Percentiles rank a stretch among this genome's conserved stretches.
Evolutionary conservation across 192 early-diverging fungal genomes (phyloP).

Genomic region (Linnemannia zychae): DNA sequence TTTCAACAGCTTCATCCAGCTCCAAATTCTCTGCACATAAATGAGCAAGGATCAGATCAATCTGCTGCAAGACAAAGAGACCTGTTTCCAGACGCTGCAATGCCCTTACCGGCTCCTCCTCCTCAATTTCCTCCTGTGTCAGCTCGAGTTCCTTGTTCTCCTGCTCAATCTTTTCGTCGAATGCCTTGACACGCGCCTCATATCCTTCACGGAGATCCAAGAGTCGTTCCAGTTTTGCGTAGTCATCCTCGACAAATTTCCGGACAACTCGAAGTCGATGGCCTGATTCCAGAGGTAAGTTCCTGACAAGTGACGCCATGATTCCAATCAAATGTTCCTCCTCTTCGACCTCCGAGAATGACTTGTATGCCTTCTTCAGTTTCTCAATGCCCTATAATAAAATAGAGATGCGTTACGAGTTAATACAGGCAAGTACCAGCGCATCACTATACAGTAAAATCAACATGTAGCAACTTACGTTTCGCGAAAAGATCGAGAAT

Average conservation of each 20-base stretch:
- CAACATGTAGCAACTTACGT: slow-evolving; percentile 45
- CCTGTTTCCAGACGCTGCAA: slow-evolving; percentile 84
- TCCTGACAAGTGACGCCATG: slow-evolving; percentile 82
- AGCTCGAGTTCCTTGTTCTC: slow-evolving; percentile 58
- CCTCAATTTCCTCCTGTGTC: slow-evolving; percentile 67
- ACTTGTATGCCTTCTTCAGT: slow-evolving; percentile 84
- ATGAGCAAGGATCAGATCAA: slow-evolving; percentile 78
- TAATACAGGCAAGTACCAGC: neutral
- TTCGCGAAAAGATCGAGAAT: slow-evolving; percentile 88
- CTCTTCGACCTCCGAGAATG: slow-evolving; percentile 83
- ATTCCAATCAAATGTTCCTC: slow-evolving; percentile 92
- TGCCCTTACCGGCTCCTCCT: slow-evolving; percentile 73
- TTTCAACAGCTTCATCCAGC: slow-evolving; percentile 24
- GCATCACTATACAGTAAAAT: neutral
- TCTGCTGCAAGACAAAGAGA: slow-evolving; percentile 83
- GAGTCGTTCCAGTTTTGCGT: slow-evolving; percentile 86
- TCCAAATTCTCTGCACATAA: slow-evolving; percentile 67
- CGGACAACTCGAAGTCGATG: slow-evolving; percentile 78
- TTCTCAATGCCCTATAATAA: slow-evolving; percentile 72
- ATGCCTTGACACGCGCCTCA: slow-evolving; percentile 68
- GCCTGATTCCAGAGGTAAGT: slow-evolving; percentile 69
- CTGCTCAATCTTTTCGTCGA: slow-evolving; percentile 68
- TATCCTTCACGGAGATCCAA: slow-evolving; percentile 83
- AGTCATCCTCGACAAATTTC: slow-evolving; percentile 89
- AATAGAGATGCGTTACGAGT: neutral